Evolutionary conservation across 768 basidiomycete species (phyloP).

Genomic region (Pleurotus cornucopiae): DNA sequence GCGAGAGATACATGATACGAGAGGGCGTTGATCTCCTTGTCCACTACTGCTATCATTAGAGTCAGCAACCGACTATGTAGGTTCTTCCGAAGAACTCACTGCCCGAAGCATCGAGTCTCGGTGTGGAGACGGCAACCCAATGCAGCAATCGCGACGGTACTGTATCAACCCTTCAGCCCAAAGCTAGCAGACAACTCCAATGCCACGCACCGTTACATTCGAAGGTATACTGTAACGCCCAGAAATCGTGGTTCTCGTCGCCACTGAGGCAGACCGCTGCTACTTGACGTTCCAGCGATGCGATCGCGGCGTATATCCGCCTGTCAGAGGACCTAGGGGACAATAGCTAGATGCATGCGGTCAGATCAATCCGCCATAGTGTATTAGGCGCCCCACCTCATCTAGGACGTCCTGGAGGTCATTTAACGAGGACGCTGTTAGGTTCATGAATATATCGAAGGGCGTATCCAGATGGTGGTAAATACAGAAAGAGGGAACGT

Average conservation of each 20-base stretch:
- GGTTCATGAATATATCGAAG: not conserved
- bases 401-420: constrained; percentile 5
- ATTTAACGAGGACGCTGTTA: not conserved
- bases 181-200: not conserved
- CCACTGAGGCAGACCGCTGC: constrained; percentile 43
- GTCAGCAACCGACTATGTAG: constrained; percentile 27
- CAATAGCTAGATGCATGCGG: constrained; percentile 1
- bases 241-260: constrained; percentile 40
- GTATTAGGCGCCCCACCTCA: not conserved
- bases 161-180: constrained; percentile 20
- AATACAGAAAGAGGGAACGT: not conserved
- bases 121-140: constrained; percentile 54
- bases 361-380: not conserved
- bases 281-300: constrained; percentile 46
- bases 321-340: constrained; percentile 7
- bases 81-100: constrained; percentile 40
- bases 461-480: not conserved
- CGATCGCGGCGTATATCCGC: constrained; percentile 1
- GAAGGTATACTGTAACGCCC: constrained; percentile 70
- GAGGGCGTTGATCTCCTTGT: constrained; percentile 43
- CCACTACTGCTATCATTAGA: constrained; percentile 32
- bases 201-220: constrained; percentile 72
- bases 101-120: constrained; percentile 45
- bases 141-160: constrained; percentile 64
- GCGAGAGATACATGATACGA: constrained; percentile 52